Conservation (phyloP, 106 monocot species). For the Narthecium ossifragum region DNA sequence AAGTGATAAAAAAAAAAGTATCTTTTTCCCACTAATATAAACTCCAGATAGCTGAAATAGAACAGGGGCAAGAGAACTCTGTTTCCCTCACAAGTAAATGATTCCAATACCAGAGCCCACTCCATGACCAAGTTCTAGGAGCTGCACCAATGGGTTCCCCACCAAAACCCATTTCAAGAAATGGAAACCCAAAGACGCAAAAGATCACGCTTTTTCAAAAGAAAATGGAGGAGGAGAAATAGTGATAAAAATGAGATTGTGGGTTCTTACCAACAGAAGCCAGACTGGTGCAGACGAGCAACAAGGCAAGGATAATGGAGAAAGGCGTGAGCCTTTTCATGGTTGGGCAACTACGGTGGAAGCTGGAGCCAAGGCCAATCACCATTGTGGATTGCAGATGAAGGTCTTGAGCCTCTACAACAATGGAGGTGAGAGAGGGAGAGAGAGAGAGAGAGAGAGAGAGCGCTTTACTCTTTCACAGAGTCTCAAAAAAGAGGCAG, state of each 20-base stretch:
- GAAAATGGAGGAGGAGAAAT: background rate
- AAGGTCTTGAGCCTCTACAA: background rate
- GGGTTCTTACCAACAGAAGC: constrained; percentile 22
- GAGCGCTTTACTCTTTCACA: background rate
- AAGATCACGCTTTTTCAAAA: constrained; percentile 10
- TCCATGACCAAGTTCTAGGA: background rate
- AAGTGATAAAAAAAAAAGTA: background rate
- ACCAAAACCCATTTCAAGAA: background rate
- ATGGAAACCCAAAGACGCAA: background rate
- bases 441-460: constrained; percentile 1
- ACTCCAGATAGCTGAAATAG: background rate
- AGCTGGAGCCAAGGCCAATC: background rate
- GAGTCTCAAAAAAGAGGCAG: no score
- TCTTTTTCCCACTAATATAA: background rate
- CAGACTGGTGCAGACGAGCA: constrained; percentile 14
- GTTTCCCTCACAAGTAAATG: background rate
- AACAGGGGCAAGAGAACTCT: background rate
- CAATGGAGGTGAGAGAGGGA: background rate
- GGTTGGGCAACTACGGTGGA: background rate
- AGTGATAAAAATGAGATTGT: background rate
- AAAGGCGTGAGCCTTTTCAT: constrained; percentile 14
- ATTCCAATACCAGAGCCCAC: background rate
- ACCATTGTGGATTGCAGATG: background rate
- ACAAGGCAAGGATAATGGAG: constrained; percentile 9
- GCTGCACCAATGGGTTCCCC: background rate